Conservation (phyloP, 2,329 filamentous ascomycete species). For the Lizonia empirigonia region DNA sequence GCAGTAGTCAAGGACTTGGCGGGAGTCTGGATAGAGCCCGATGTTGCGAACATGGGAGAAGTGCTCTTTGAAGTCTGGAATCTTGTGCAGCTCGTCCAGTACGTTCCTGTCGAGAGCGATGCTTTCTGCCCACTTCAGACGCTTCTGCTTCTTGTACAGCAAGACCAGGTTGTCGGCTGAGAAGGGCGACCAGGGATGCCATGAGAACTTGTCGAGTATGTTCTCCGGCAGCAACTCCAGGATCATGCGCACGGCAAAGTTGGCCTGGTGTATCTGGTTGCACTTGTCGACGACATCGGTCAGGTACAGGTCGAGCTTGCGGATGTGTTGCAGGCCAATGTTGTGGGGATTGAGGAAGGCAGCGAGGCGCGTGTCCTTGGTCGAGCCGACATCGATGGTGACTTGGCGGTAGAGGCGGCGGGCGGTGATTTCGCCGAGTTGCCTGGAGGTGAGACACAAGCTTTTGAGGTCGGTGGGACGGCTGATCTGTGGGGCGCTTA, state of each 20-base stretch:
- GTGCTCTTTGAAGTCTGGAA: constrained; percentile 47
- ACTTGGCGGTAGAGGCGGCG: constrained; percentile 55
- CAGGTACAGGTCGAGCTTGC: constrained; percentile 55
- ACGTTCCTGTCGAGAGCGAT: constrained; percentile 53
- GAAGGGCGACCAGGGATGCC: constrained; percentile 57
- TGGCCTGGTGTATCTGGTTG: constrained; percentile 53
- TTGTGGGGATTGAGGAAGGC: constrained; percentile 55
- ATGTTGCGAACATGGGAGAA: constrained; percentile 53
- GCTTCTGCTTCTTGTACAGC: constrained; percentile 56
- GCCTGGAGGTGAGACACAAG: constrained; percentile 55
- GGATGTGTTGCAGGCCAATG: constrained; percentile 54
- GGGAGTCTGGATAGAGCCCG: constrained; percentile 55
- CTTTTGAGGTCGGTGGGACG: constrained; percentile 56
- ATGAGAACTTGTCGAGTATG: constrained; percentile 57
- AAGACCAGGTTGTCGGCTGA: constrained; percentile 55
- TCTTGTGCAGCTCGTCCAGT: constrained; percentile 51
- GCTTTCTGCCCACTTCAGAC: constrained; percentile 56
- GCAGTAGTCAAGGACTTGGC: constrained; percentile 52
- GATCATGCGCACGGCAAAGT: constrained; percentile 56
- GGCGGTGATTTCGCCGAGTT: constrained; percentile 54
- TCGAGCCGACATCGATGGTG: constrained; percentile 53
- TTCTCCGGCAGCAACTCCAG: constrained; percentile 57
- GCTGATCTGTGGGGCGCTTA: constrained; percentile 41
- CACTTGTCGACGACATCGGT: constrained; percentile 52
- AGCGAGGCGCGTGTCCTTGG: constrained; percentile 52